These are phyloP conservation scores for Penicillium sp. DNA, from an alignment of 2,329 filamentous ascomycete genomes.

Conservation along the genomic window DNA sequence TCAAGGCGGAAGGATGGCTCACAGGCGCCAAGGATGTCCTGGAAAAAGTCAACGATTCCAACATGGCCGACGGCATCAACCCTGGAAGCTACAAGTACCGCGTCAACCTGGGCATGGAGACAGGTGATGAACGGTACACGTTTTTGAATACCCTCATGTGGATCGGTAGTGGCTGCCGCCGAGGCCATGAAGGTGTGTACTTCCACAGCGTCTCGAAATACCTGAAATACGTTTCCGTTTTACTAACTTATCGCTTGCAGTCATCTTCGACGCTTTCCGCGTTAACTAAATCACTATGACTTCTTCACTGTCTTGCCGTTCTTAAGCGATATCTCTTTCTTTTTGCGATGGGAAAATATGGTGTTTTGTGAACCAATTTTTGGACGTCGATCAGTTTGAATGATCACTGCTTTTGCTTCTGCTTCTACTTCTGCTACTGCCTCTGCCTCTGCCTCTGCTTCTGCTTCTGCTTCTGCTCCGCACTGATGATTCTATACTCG, in stretches of 20 bases:
- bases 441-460: too few species aligned
- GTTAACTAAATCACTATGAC: conserved; percentile 33
- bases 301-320: conserved; percentile 22
- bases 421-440: too few species aligned
- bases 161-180: conserved; percentile 54
- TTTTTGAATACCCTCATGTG: conserved; percentile 57
- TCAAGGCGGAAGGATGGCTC: conserved; percentile 53
- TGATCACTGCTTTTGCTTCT: conserved; percentile 13
- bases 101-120: conserved; percentile 53
- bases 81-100: conserved; percentile 56
- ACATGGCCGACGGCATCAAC: conserved; percentile 51
- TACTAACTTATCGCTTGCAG: conserved; percentile 21
- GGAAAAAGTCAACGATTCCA: conserved; percentile 52
- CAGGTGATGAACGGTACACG: conserved; percentile 54
- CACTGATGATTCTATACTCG: too few species aligned
- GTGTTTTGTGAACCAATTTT: conserved; percentile 23
- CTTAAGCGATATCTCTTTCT: conserved; percentile 26
- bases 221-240: background rate
- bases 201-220: background rate
- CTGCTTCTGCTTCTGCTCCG: too few species aligned
- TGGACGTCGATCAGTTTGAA: conserved; percentile 14
- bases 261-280: conserved; percentile 44
- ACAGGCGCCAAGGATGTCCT: conserved; percentile 54
- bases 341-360: conserved; percentile 27
- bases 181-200: conserved; percentile 49